These are phyloP conservation scores for Nannizziopsis arthrosporioides DNA, from an alignment of 2,329 filamentous ascomycete species.

Conservation along the genomic window DNA sequence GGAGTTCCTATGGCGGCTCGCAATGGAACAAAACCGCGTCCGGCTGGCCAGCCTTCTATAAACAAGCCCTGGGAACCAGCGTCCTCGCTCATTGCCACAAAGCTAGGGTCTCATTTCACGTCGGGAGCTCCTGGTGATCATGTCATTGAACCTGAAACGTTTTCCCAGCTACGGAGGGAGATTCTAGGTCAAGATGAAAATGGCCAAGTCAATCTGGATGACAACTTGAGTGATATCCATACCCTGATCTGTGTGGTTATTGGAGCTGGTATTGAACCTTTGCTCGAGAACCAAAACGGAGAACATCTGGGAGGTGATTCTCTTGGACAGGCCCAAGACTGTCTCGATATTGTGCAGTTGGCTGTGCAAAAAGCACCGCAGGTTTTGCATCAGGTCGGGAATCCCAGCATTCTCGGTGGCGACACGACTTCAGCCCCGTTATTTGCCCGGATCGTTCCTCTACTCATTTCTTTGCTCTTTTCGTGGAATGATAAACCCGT, in stretches of 20 bases:
- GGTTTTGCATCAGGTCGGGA: conserved; percentile 54
- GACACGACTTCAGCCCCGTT: conserved; percentile 37
- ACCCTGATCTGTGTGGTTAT: conserved; percentile 76
- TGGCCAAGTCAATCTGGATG: conserved; percentile 42
- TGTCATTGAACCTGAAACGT: conserved; percentile 57
- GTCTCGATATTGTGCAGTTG: conserved; percentile 63
- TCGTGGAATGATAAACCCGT: conserved; percentile 32
- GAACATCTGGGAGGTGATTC: conserved; percentile 19
- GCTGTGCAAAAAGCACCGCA: conserved; percentile 62
- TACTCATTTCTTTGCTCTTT: conserved; percentile 39
- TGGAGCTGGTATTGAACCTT: conserved; percentile 59
- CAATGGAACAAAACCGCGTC: conserved; percentile 10
- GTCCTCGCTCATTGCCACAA: conserved; percentile 75
- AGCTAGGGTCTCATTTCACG: conserved; percentile 71
- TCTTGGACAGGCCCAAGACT: conserved; percentile 44
- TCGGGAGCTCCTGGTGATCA: conserved; percentile 50
- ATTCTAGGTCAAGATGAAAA: conserved; percentile 41
- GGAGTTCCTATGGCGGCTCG: conserved; percentile 12
- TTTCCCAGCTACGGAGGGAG: conserved; percentile 61
- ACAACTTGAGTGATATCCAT: conserved; percentile 65
- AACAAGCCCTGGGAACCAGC: conserved; percentile 20
- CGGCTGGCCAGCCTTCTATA: conserved; percentile 5
- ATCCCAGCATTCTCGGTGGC: conserved; percentile 46
- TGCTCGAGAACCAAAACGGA: conserved; percentile 36
- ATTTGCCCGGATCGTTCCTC: conserved; percentile 44